These are phyloP conservation scores for Suhomyces maxii DNA, from an alignment of 1,139 yeast species.

Conservation along the genomic window DNA sequence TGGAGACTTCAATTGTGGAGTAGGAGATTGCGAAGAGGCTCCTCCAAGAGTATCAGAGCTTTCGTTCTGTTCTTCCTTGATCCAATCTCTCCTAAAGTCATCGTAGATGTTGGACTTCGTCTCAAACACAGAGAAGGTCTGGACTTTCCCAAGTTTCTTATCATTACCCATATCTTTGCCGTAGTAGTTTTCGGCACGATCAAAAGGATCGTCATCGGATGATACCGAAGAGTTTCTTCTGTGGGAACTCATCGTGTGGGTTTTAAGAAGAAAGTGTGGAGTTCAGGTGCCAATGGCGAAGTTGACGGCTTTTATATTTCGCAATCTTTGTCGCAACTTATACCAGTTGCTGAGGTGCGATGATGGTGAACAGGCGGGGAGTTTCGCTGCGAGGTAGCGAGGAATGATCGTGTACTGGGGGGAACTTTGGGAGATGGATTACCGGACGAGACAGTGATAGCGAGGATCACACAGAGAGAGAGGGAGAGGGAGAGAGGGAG, in stretches of 20 bases:
- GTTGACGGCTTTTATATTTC: background rate
- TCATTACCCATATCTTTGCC: conserved; percentile 63
- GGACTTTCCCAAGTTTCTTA: conserved; percentile 41
- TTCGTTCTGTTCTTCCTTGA: background rate
- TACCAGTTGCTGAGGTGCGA: too few relatives aligned
- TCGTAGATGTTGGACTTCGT: conserved; percentile 18
- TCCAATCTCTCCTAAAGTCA: conserved; percentile 10
- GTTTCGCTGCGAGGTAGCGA: too few relatives aligned
- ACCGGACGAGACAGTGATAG: too few relatives aligned
- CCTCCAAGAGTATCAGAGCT: conserved; percentile 1
- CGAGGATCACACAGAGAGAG: too few relatives aligned
- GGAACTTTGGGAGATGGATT: too few relatives aligned
- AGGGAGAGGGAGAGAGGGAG: too few relatives aligned
- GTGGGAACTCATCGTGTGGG: conserved; percentile 4
- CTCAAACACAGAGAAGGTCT: conserved; percentile 54
- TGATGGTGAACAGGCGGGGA: too few relatives aligned
- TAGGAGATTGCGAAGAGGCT: conserved; percentile 9
- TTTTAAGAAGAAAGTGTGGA: background rate
- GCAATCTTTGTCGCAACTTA: background rate
- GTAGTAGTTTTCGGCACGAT: conserved; percentile 68
- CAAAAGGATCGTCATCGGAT: conserved; percentile 61
- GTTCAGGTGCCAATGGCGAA: background rate
- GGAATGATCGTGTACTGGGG: too few relatives aligned
- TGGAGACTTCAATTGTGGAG: conserved; percentile 12
- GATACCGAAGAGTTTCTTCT: conserved; percentile 32